Conservation (phyloP, 1,284 basidiomycete genomes). For the Trametes sp. region DNA sequence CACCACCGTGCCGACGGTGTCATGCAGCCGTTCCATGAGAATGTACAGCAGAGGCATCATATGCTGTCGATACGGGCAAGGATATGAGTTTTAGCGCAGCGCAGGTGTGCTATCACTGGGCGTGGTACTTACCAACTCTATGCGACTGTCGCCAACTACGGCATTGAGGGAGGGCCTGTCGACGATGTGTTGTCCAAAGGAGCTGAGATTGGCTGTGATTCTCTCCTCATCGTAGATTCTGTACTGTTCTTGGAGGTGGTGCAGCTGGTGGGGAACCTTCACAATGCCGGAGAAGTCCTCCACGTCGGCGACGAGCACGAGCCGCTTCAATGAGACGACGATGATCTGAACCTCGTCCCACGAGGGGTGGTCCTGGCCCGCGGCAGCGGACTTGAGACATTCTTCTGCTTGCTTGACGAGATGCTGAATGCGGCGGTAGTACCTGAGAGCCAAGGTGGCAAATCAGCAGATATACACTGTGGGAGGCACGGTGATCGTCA, state of each 20-base stretch:
- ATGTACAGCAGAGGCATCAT: constrained; percentile 25
- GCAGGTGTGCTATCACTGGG: neutral
- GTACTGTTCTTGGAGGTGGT: constrained; percentile 24
- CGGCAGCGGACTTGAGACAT: neutral
- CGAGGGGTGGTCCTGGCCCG: neutral
- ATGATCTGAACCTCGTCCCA: constrained; percentile 5
- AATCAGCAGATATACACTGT: too few species aligned
- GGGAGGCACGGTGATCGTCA: neutral
- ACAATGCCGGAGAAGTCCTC: constrained; percentile 14
- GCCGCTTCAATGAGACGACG: constrained; percentile 14
- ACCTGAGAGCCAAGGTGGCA: constrained; percentile 5
- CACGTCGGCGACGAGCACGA: constrained; percentile 25
- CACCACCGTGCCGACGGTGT: neutral
- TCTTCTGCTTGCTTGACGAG: constrained; percentile 8
- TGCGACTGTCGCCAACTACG: constrained; percentile 14
- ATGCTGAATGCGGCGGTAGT: constrained; percentile 16
- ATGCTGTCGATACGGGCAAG: constrained; percentile 3
- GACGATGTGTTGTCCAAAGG: constrained; percentile 16
- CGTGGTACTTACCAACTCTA: constrained; percentile 22
- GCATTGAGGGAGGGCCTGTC: constrained; percentile 12
- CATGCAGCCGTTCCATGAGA: neutral
- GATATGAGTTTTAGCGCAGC: neutral
- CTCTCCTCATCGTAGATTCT: neutral
- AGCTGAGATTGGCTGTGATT: constrained; percentile 9
- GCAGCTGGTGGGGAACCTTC: constrained; percentile 12